Conservation (phyloP, 108 stramenopile species). For the Fragilaria crotonensis region DNA sequence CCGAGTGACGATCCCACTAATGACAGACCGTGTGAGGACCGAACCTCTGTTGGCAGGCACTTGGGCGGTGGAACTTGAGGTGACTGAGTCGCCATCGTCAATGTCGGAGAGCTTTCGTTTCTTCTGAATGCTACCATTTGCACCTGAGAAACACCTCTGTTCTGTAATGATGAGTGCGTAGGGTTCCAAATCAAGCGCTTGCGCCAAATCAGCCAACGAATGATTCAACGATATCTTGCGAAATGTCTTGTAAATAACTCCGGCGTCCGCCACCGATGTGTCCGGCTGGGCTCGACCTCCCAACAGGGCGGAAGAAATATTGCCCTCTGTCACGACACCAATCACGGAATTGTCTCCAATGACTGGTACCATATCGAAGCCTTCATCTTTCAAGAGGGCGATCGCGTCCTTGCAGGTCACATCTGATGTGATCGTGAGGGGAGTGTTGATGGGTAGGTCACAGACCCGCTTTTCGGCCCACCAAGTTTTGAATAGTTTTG, state of each 20-base stretch:
- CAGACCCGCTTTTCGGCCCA: conserved; percentile 71
- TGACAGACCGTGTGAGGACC: conserved; percentile 48
- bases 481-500: conserved; percentile 51
- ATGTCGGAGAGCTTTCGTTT: conserved; percentile 24
- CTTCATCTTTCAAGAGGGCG: conserved; percentile 71
- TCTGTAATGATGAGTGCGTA: conserved; percentile 83
- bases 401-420: conserved; percentile 85
- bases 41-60: conserved; percentile 16
- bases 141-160: conserved; percentile 67
- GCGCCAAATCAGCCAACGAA: conserved; percentile 67
- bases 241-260: conserved; percentile 86
- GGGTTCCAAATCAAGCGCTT: conserved; percentile 83
- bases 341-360: conserved; percentile 61
- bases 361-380: conserved; percentile 94
- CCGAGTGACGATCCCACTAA: conserved; percentile 68
- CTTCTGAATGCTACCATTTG: not conserved
- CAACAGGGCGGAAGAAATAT: conserved; percentile 72
- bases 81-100: conserved; percentile 9
- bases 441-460: conserved; percentile 77
- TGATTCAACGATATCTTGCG: conserved; percentile 69
- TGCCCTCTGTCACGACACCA: conserved; percentile 92
- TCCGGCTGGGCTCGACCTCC: conserved; percentile 61
- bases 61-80: not conserved
- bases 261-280: conserved; percentile 65
- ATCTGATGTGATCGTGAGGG: conserved; percentile 79